These are phyloP conservation scores for Novymonas esmeraldas DNA, from an alignment of 208 protist species.

Conservation along the genomic window DNA sequence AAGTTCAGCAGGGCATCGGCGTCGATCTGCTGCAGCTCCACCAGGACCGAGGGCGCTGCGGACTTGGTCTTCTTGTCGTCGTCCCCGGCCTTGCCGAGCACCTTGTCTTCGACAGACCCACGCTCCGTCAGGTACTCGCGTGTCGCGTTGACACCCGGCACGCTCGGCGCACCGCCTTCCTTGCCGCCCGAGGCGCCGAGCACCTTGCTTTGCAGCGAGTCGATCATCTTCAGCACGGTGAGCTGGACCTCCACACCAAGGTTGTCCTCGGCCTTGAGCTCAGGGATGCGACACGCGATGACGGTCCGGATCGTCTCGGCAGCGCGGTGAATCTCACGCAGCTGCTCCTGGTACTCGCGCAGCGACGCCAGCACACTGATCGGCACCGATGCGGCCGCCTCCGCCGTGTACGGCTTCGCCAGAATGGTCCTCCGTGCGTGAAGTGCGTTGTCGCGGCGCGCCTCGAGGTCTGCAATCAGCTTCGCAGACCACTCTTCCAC, in stretches of 20 bases:
- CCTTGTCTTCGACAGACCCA: conserved; percentile 64
- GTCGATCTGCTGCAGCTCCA: conserved; percentile 76
- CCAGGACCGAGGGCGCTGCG: conserved; percentile 48
- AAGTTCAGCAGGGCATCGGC: conserved; percentile 58
- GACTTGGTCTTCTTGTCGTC: conserved; percentile 41
- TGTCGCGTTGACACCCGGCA: conserved; percentile 45
- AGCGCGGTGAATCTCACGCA: conserved; percentile 39
- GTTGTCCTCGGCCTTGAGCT: conserved; percentile 89
- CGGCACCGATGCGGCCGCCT: conserved; percentile 32
- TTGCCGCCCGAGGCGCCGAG: conserved; percentile 43
- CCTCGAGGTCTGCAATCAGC: conserved; percentile 36
- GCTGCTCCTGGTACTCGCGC: conserved; percentile 50
- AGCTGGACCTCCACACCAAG: conserved; percentile 84
- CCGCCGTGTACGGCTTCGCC: conserved; percentile 17
- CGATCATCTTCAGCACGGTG: conserved; percentile 62
- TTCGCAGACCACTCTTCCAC: conserved; percentile 57
- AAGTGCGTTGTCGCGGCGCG: conserved; percentile 23
- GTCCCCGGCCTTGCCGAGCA: conserved; percentile 49
- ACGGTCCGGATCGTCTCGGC: conserved; percentile 71
- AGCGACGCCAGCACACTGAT: conserved; percentile 38
- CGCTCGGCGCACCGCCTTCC: conserved; percentile 27
- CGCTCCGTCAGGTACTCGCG: conserved; percentile 65
- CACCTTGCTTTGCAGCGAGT: conserved; percentile 53
- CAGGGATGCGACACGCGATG: conserved; percentile 73
- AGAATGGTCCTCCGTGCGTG: conserved; percentile 23